phyloP scores from a whole-genome alignment of 495 filamentous ascomycete species.

The Beverwykella pulmonaria region DNA sequence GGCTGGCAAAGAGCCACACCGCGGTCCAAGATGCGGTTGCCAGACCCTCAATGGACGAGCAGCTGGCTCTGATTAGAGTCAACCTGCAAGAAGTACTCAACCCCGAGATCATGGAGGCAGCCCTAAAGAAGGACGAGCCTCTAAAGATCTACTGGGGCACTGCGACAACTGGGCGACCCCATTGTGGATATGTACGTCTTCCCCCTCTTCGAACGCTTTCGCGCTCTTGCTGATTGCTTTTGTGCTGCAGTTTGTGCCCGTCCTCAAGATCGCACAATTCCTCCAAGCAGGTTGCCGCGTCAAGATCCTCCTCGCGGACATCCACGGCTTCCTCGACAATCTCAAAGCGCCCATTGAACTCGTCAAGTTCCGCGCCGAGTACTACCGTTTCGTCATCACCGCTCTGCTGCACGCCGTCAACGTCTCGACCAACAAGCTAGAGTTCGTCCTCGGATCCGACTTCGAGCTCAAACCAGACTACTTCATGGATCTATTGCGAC shows the following conservation, averaged over 20 bases:
- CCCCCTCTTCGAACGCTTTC: neutral
- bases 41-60: slow-evolving; percentile 40
- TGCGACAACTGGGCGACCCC: slow-evolving; percentile 78
- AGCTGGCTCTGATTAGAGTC: slow-evolving; percentile 72
- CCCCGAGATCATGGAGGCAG: slow-evolving; percentile 77
- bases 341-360: slow-evolving; percentile 85
- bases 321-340: slow-evolving; percentile 80
- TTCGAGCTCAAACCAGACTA: slow-evolving; percentile 75
- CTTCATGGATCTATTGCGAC: slow-evolving; percentile 70
- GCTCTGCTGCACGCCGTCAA: slow-evolving; percentile 44
- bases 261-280: slow-evolving; percentile 87
- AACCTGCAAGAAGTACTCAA: slow-evolving; percentile 86
- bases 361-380: slow-evolving; percentile 60
- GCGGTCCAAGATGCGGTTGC: neutral
- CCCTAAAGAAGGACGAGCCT: slow-evolving; percentile 56
- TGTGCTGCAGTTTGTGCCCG: slow-evolving; percentile 61
- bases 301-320: slow-evolving; percentile 63
- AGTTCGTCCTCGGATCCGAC: slow-evolving; percentile 80
- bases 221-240: neutral
- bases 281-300: slow-evolving; percentile 82
- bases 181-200: slow-evolving; percentile 66
- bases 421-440: slow-evolving; percentile 69
- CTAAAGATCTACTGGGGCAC: slow-evolving; percentile 54
- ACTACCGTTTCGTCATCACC: slow-evolving; percentile 48
- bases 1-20: neutral